Base-by-base conservation (phyloP, 805 yeast genomes). In the Ogataea pignaliae region DNA sequence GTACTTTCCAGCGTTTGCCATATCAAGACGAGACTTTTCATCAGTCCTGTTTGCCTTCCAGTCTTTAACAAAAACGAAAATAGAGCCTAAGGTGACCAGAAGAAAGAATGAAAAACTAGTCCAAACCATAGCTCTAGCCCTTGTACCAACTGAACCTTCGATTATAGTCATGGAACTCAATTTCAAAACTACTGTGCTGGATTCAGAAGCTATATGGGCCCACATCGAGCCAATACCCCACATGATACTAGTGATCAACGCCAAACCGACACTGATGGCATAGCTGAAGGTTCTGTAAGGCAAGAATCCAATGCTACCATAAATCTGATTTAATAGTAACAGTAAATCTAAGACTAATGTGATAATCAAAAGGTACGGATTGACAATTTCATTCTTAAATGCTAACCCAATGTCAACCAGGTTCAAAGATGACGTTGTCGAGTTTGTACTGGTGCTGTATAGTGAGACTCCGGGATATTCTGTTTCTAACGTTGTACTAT, bases 211-310 rank as follows among this genome's bases (percentile, higher is more conserved):
- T 40, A 81, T 78, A 52, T 78, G 80, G 40, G 73, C 73, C 68
- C 85, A 73, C 76, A 81, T 79, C 1, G 85, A 69, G 2, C 85
- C 85, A 28, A 80, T 61, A 0, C 85, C 86, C 84, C 85, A 81
- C 2, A 80, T 36, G 3, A 81, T 56, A 5, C 71, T 65, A 37
- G 69, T 51, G 0, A 65, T 46, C 0, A 69, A 59, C 15, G 74
- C 61, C 26, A 74, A 46, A 5, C 53, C 51, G 46, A 67, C 56
- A 41, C 54, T 57, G 26, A 54, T 52, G 41, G 51, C 63, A 45
- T 52, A 61, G 17, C 66, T 41, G 12, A 52, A 29, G 13, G 43
- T 16, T 45, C 56, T 68, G 36, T 39, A 57, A 3, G 88, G 88
- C 11, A 80, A 48, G 12, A 70, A 65, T 1, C 85, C 84, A 5